Evolutionary conservation across 768 basidiomycete species (phyloP).

Genomic region (Mycena olivaceomarginata): DNA sequence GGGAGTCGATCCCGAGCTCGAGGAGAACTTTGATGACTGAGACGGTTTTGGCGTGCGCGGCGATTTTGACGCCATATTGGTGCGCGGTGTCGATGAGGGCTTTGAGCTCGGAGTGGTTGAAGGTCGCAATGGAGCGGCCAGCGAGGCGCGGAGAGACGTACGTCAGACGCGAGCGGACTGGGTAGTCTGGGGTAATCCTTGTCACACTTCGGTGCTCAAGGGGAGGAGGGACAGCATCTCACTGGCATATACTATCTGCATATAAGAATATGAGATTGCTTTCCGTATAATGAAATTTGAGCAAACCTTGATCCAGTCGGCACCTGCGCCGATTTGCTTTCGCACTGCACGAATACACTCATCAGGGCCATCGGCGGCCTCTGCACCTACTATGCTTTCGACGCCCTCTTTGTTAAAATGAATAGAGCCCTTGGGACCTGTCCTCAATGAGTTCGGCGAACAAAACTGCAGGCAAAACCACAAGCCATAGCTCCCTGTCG

Average conservation of each 20-base stretch:
- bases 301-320: constrained; percentile 78
- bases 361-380: constrained; percentile 74
- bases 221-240: constrained; percentile 2
- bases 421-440: constrained; percentile 73
- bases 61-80: constrained; percentile 72
- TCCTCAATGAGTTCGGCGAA: constrained; percentile 12
- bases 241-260: constrained; percentile 68
- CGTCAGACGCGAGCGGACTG: constrained; percentile 66
- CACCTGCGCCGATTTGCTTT: constrained; percentile 77
- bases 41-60: constrained; percentile 69
- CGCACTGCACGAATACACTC: constrained; percentile 74
- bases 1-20: constrained; percentile 66
- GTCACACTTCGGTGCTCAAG: background rate
- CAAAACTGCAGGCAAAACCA: background rate
- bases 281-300: background rate
- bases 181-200: constrained; percentile 67
- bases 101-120: constrained; percentile 65
- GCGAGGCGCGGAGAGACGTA: constrained; percentile 62
- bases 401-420: constrained; percentile 69
- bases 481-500: constrained; percentile 77
- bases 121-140: constrained; percentile 61
- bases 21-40: constrained; percentile 58
- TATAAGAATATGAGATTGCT: constrained; percentile 26
- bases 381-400: constrained; percentile 75
- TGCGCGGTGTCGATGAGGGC: constrained; percentile 73